These are phyloP conservation scores for Staphylotrichum tortipilum DNA, from an alignment of 495 filamentous ascomycete species.

Conservation along the genomic window DNA sequence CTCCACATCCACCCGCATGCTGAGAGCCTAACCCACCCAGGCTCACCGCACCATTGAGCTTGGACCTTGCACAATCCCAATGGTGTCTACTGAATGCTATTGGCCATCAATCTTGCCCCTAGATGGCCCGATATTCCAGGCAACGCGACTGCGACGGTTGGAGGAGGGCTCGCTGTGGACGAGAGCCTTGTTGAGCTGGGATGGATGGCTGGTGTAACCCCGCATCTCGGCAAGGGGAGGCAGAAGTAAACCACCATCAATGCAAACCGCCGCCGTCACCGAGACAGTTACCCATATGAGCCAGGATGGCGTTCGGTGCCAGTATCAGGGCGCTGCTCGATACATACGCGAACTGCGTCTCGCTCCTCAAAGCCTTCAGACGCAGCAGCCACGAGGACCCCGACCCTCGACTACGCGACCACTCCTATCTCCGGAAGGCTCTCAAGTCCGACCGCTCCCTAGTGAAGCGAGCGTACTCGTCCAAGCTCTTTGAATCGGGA, in stretches of 20 bases:
- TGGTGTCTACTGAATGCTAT: not conserved
- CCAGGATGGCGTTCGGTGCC: constrained; percentile 26
- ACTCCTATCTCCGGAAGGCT: constrained; percentile 24
- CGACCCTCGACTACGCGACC: constrained; percentile 32
- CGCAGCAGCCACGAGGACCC: constrained; percentile 16
- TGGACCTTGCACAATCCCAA: not conserved
- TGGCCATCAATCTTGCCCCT: too few species aligned
- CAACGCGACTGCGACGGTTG: not conserved
- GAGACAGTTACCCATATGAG: too few species aligned
- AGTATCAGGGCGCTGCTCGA: constrained; percentile 23
- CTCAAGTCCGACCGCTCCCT: constrained; percentile 23
- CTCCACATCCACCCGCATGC: too few species aligned
- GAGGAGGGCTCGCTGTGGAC: too few species aligned
- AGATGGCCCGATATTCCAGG: not conserved
- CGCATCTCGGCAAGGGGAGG: not conserved
- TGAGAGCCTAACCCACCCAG: too few species aligned
- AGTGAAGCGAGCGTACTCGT: constrained; percentile 23
- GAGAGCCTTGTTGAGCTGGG: not conserved
- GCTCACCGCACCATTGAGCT: not conserved
- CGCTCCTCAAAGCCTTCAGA: constrained; percentile 25
- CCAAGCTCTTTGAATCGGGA: constrained; percentile 17
- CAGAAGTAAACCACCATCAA: too few species aligned
- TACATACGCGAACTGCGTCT: constrained; percentile 30
- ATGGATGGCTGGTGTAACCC: not conserved
- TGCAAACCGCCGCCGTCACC: too few species aligned